Evolutionary conservation across 225 moss, liverwort and hornwort genomes (phyloP), one percentile per base, ranked within the genome.

Genomic region (Rhytidiadelphus loreus): DNA sequence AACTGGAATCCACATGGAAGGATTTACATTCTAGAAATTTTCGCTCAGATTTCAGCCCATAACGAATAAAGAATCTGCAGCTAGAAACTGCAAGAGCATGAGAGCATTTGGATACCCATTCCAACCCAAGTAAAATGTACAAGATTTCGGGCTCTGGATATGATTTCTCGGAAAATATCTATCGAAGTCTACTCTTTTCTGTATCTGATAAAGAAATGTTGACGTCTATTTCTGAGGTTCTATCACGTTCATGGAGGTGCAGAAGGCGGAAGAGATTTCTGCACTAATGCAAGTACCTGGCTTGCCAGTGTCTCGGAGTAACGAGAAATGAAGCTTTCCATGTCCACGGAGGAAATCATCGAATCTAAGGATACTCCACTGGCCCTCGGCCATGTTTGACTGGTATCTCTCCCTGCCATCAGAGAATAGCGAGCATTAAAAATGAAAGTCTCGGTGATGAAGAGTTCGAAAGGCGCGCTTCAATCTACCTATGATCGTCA

Each of bases 241-340:
- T 37, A 83, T 30, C 72, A 72, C 55, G 68, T 70, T 87, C 81
- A 87, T 81, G 80, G 92, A 82, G 92, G 80, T 28, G 83, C 87
- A 48, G 89, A 57, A 53, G 89, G 37, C 28, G 91, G 90, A 71
- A 92, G 90, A 69, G 92, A 91, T 78, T 90, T 94, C 64, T 94
- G 91, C 74, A 94, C 92, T 52, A 94, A 84, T 46, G 90, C 91
- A 88, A 92, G 92, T 58, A 94, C 92, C 91, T 94, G 92, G 82
- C 87, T 94, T n/a, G 91, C 92, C 60, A 94, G 60, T 58, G 90
- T 92, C 89, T 92, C 90, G 57, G 94, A 92, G 71, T 92, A 94
- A 16, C 90, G 91, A 66, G 92, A 91, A 55, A 94, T 92, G 81
- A 94, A 91, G 86, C 88, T 92, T 83, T 94, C 90, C 82, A 94